Evolutionary conservation across 2,329 filamentous ascomycete species (phyloP), one percentile per base, ranked within the genome.

Genomic region (Microdochium bolleyi): DNA sequence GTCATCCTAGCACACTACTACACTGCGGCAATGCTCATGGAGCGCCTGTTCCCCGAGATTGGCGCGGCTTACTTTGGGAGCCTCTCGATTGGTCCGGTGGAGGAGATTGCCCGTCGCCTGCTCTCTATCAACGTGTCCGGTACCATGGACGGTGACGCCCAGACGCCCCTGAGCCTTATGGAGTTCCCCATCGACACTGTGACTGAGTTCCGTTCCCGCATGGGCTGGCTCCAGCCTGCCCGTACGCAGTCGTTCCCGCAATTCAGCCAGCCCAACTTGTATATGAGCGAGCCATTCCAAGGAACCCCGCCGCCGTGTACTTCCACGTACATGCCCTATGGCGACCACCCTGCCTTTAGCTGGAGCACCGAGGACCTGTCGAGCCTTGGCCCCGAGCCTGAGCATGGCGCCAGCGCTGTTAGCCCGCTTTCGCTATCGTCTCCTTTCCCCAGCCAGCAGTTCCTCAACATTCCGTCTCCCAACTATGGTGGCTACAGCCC

Each of bases 1-100:
- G 78, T 95, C 51, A 85, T 95, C 56, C 84, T 97, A 52, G 88
- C 91, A 11, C 89, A 97, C 65, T 90, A 96, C 68, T 97, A 96
- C 72, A 92, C 89, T 0, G 84, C 91, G 19, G 91, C 90, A 3
- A 77, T 97, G 55, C 83, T 90, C 38, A 82, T 97, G 71, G 92
- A 96, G 70, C 89, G 90, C 16, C 79, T 96, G 56, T 96, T 95
- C 67, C 91, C 92, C 2, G 90, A 95, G 66, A 87, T 96, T 60
- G 92, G 91, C 49, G 87, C 90, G 21, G 87, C 90, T 49, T 96
- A 96, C 69, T 91, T 92, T 61, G 88, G 88, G 49, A 87, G 85
- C 60, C 77, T 96, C 59, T 86, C 89, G 16, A 80, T 95, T 48
- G 77, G 79, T 1, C 90, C 92, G 0, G 84, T 97, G 30, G 90